Conservation (phyloP, 83 land plant genomes). For the Diphasiastrum complanatum region DNA sequence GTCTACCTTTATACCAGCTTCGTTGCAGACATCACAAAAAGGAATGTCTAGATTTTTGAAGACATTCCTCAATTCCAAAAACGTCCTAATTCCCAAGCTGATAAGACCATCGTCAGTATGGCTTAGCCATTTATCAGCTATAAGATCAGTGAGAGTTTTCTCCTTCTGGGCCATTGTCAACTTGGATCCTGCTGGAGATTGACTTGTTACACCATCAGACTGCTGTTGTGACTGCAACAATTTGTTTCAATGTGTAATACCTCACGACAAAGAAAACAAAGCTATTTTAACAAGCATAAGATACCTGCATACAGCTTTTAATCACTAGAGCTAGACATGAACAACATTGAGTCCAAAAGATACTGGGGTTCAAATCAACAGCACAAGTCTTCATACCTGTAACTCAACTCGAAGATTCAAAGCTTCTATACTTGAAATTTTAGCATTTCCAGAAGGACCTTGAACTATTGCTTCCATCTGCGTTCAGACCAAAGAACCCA, state of each 20-base stretch:
- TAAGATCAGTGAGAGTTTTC: constrained; percentile 55
- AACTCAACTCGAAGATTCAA: constrained; percentile 62
- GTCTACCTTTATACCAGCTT: constrained; percentile 78
- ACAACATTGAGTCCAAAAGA: not conserved
- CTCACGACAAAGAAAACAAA: not conserved
- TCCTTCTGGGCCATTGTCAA: constrained; percentile 76
- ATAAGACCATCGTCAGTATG: constrained; percentile 42
- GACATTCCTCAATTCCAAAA: constrained; percentile 78
- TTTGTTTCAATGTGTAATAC: no score
- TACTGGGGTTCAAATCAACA: not conserved
- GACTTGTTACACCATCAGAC: constrained; percentile 34
- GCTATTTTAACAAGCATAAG: not conserved
- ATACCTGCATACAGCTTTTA: not conserved
- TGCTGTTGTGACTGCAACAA: constrained; percentile 21
- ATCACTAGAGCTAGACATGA: constrained; percentile 2
- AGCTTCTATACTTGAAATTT: constrained; percentile 57
- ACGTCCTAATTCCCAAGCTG: constrained; percentile 67
- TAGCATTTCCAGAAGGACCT: constrained; percentile 51
- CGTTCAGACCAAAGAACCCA: no score
- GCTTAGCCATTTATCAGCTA: constrained; percentile 59
- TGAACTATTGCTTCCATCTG: constrained; percentile 77
- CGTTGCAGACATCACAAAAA: constrained; percentile 89
- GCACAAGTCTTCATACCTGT: constrained; percentile 37
- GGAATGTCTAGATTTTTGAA: constrained; percentile 65
- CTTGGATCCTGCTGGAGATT: constrained; percentile 41